Conservation (phyloP, 2,329 filamentous ascomycete genomes). For the Ciborinia camelliae region DNA sequence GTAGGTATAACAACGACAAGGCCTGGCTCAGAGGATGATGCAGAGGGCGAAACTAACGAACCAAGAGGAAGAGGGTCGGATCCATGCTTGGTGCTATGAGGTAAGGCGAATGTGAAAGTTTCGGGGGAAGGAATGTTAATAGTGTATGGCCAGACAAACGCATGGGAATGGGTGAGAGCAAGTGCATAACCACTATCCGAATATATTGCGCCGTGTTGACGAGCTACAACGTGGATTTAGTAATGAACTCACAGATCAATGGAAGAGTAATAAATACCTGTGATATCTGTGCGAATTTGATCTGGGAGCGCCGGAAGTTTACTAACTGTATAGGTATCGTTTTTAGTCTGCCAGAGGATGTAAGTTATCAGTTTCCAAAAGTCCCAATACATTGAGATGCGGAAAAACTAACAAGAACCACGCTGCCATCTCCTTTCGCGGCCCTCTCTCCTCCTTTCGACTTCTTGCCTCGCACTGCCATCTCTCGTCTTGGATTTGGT, state of each 20-base stretch:
- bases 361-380: conserved; percentile 17
- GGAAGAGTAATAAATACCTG: conserved; percentile 51
- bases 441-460: conserved; percentile 59
- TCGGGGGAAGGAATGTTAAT: conserved; percentile 65
- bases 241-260: conserved; percentile 12
- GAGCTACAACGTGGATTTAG: conserved; percentile 44
- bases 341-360: conserved; percentile 61
- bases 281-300: conserved; percentile 63
- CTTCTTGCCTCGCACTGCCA: conserved; percentile 61
- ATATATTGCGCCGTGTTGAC: conserved; percentile 64
- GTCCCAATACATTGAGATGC: not conserved
- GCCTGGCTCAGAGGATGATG: conserved; percentile 75
- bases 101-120: conserved; percentile 76
- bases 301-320: conserved; percentile 81
- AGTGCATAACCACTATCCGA: conserved; percentile 70
- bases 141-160: conserved; percentile 87
- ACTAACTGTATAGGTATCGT: conserved; percentile 78
- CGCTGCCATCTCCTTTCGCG: conserved; percentile 67
- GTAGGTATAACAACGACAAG: conserved; percentile 81
- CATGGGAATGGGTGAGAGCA: conserved; percentile 74
- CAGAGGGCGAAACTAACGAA: conserved; percentile 74
- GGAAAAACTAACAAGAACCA: conserved; percentile 56
- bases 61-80: conserved; percentile 77
- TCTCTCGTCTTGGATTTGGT: conserved; percentile 43
- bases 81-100: conserved; percentile 63